These are phyloP conservation scores for Lactarius evosmus DNA, from an alignment of 768 basidiomycete genomes.

Conservation along the genomic window DNA sequence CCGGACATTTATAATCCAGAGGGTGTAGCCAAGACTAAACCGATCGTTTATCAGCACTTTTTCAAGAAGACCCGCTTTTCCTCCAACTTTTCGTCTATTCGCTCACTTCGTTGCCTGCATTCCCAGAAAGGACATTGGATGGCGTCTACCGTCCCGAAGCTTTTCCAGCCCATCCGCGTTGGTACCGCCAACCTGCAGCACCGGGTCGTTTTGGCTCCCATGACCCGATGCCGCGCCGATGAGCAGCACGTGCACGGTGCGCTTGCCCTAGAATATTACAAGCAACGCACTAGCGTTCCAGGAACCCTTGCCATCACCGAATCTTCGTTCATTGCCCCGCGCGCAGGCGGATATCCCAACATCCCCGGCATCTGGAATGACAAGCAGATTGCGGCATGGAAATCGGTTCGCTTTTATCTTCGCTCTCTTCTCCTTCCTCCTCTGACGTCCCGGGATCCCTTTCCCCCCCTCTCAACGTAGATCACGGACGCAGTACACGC, in stretches of 20 bases:
- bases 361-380: slow-evolving; percentile 63
- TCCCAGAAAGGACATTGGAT: background rate
- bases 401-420: slow-evolving; percentile 35
- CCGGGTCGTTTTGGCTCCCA: slow-evolving; percentile 52
- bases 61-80: background rate
- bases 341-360: slow-evolving; percentile 48
- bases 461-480: background rate
- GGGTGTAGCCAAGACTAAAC: no score
- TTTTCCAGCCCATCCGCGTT: slow-evolving; percentile 48
- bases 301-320: slow-evolving; percentile 59
- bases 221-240: slow-evolving; percentile 47
- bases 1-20: no score
- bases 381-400: slow-evolving; percentile 55
- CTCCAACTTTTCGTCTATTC: background rate
- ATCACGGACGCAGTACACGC: slow-evolving; percentile 35
- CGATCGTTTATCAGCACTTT: no score
- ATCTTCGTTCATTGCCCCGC: slow-evolving; percentile 48
- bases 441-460: background rate
- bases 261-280: slow-evolving; percentile 45
- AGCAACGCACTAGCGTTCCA: slow-evolving; percentile 44
- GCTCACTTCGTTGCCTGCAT: background rate
- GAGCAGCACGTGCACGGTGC: slow-evolving; percentile 36
- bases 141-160: slow-evolving; percentile 23
- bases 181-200: slow-evolving; percentile 45
- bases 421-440: background rate